Conservation (phyloP, 2,329 filamentous ascomycete species). For the Aureobasidium pullulans region DNA sequence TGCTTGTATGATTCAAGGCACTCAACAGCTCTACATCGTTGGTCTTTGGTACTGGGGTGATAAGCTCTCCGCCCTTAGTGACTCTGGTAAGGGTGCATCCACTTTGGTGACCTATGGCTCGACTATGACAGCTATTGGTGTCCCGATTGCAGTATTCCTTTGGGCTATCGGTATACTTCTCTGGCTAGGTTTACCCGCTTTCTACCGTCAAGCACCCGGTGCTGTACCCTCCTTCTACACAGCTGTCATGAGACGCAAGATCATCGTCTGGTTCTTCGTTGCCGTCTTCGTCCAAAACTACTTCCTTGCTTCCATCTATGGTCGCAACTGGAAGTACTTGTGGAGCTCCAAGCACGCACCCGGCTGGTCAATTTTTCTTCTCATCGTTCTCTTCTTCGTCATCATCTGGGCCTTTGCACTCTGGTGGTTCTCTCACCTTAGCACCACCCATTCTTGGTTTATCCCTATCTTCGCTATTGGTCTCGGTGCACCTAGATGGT, state of each 20-base stretch:
- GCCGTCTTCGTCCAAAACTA: constrained; percentile 60
- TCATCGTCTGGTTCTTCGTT: constrained; percentile 60
- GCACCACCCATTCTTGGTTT: constrained; percentile 57
- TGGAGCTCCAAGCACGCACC: constrained; percentile 52
- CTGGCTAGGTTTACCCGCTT: constrained; percentile 56
- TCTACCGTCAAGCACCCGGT: constrained; percentile 58
- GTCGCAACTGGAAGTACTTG: constrained; percentile 59
- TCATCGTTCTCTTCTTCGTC: constrained; percentile 50
- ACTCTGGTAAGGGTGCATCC: constrained; percentile 31
- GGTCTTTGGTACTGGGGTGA: constrained; percentile 62
- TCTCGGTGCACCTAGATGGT: constrained; percentile 58
- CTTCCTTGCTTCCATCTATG: constrained; percentile 59
- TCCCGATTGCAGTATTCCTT: constrained; percentile 51
- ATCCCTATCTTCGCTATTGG: constrained; percentile 61
- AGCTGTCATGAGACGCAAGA: constrained; percentile 54
- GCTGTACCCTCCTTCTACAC: constrained; percentile 59
- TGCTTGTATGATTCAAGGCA: constrained; percentile 59
- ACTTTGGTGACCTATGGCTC: constrained; percentile 18
- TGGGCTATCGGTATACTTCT: constrained; percentile 50
- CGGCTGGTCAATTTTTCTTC: constrained; percentile 49
- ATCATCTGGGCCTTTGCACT: constrained; percentile 50
- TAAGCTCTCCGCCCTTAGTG: constrained; percentile 40
- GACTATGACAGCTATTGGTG: constrained; percentile 42
- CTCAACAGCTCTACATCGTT: constrained; percentile 58
- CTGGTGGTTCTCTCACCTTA: constrained; percentile 46